Base-by-base conservation (phyloP, 2,329 filamentous ascomycete genomes). In the Venturia effusa region DNA sequence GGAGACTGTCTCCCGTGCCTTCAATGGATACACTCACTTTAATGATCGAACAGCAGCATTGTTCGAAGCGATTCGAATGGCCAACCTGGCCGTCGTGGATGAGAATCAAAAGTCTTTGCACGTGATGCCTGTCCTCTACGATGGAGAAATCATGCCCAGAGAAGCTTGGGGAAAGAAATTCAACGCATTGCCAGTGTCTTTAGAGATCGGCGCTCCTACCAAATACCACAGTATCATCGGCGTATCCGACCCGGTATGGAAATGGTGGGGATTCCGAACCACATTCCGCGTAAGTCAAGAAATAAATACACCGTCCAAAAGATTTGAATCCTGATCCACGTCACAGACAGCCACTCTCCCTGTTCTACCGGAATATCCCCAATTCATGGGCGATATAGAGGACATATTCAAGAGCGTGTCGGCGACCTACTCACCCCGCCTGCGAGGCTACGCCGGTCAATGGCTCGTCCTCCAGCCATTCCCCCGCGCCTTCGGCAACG, bases 381-480 rank as follows among this genome's bases (percentile, higher is more conserved):
- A 37, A 5, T 37, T 59, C 55, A 17, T 59, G 2, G 27, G 55
- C 37, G 55, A 59, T 10, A 40, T 59, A 1, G 55, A 59, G 4
- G 55, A 59, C 30, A 37, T 59, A 3, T 59, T 59, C 27, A 37
- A 59, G 17, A 34, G 37, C 11, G 30, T 77, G 65, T 76, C 76
- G 61, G 68, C 71, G 37, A 71, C 73, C 66, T 78, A 51, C 45
- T 24, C 8, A 19, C n/a, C n/a, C n/a, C n/a, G 19, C 7, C 8
- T 27, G n/a, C n/a, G 19, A 24, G 45, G 45, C 15, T 24, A 24
- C n/a, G 45, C 6, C 6, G n/a, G 8, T 6, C n/a, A 51, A 24
- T 6, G 17, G 13, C 45, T 51, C 24, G 72, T 72, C 61, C 74
- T 73, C 66, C 73, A 75, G 66, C 72, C 74, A 0, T 66, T 74